Base-by-base conservation (phyloP, 208 protist species). In the Strigomonas oncopelti region DNA sequence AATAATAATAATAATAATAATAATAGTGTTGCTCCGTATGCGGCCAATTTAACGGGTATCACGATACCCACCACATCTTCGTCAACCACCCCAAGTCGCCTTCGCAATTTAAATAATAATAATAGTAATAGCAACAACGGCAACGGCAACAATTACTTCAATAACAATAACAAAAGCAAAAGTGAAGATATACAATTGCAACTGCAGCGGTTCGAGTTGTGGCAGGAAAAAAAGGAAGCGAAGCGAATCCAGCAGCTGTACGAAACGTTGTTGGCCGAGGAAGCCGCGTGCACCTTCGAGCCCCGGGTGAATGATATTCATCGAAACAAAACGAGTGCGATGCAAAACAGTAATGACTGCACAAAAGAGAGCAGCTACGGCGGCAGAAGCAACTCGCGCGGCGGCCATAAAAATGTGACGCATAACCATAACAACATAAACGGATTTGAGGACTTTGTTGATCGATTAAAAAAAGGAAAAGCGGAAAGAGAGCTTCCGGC, bases 141-240 rank as follows among this genome's bases (percentile, higher is more conserved):
- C 11, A 16, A 16, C 46, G 20, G 18, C 18, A 14, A 45, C 7
- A 45, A 45, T 45, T 45, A 45, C 38, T 18, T 18, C 20, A 16
- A n/a, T 16, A 29, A 29, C 25, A 4, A 4, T 14, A 60, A 4
- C 16, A 60, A 20, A 5, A 31, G n/a, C 16, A 8, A 20, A 5
- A 8, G 29, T 29, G 25, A 38, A 4, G 8, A 14, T 60, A 3
- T 20, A 22, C 27, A 38, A 31, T 3, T 42, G 55, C 31, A 38
- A 42, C 8, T 31, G 24, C 54, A 34, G 24, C 82, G 85, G 11
- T 67, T 91, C 14, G 56, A 60, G 27, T 59, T 87, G 25, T 91
- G 85, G 85, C 69, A 88, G 57, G 80, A 91, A 54, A 62, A 80
- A 22, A 75, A 77, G 22, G 85, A 91, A 9, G 80, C 78, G 51